Percentiles rank a stretch among this genome's conserved stretches.
These are phyloP conservation scores for Obelidium mucronatum DNA, from an alignment of 192 early-diverging fungal genomes.

Conservation along the genomic window DNA sequence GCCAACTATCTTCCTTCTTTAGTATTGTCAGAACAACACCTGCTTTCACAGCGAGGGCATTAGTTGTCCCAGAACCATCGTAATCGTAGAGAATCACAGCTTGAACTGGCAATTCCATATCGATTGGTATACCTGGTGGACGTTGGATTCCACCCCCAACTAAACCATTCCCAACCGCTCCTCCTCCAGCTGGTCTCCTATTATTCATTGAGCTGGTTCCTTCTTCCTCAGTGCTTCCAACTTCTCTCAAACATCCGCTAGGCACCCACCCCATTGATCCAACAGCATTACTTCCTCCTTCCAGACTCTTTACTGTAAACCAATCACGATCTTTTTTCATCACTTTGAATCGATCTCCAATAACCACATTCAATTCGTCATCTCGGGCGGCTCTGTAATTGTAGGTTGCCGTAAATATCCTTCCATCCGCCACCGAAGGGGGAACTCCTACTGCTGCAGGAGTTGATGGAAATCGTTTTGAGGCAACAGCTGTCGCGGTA, in stretches of 20 bases:
- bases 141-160: neutral
- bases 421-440: neutral
- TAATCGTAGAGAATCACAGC: conserved; percentile 17
- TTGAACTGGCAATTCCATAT: neutral
- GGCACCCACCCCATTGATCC: conserved; percentile 23
- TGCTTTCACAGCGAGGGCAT: neutral
- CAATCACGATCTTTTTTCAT: conserved; percentile 62
- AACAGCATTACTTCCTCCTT: neutral
- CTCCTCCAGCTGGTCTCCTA: neutral
- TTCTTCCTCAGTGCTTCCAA: neutral
- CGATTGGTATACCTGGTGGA: neutral
- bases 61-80: conserved; percentile 1
- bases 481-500: neutral
- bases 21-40: neutral
- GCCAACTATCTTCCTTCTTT: conserved; percentile 23
- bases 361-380: conserved; percentile 67
- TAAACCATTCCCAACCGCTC: neutral
- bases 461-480: conserved; percentile 11
- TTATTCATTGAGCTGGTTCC: too few species aligned
- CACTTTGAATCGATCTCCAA: conserved; percentile 70
- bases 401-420: conserved; percentile 65
- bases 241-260: conserved; percentile 16
- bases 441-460: neutral
- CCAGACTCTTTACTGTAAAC: conserved; percentile 60
- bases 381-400: conserved; percentile 64